A percentile compares a stretch with the other conserved stretches of the same genome.
These are phyloP conservation scores for Calonectria pauciramosa DNA, from an alignment of 2,329 filamentous ascomycete genomes.

Conservation along the genomic window DNA sequence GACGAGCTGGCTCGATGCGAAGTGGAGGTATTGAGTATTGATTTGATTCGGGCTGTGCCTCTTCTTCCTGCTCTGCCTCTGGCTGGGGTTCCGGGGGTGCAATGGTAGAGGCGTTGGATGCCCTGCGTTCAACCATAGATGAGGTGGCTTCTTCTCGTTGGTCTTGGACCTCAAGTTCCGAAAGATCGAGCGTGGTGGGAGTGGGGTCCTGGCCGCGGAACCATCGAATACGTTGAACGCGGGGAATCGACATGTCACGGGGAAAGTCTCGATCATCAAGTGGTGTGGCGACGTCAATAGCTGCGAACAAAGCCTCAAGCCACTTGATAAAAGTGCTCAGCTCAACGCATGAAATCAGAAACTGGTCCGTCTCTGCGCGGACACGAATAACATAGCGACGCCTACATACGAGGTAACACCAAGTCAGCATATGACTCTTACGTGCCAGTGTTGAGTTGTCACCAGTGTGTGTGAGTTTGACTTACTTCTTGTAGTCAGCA, in stretches of 20 bases:
- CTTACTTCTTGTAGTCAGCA: slow-evolving; percentile 78
- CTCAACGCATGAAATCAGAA: slow-evolving; percentile 76
- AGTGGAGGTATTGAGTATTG: slow-evolving; percentile 40
- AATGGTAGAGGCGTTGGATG: slow-evolving; percentile 29
- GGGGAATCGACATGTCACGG: slow-evolving; percentile 72
- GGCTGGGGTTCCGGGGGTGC: slow-evolving; percentile 38
- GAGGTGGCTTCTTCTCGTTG: slow-evolving; percentile 39
- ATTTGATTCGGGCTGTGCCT: slow-evolving; percentile 28
- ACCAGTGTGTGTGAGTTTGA: slow-evolving; percentile 29
- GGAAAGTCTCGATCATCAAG: slow-evolving; percentile 79
- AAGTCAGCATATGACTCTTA: slow-evolving; percentile 2
- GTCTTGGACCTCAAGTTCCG: slow-evolving; percentile 39
- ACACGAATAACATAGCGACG: slow-evolving; percentile 78
- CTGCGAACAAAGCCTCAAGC: slow-evolving; percentile 78
- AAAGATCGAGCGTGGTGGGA: slow-evolving; percentile 42
- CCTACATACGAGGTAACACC: slow-evolving; percentile 49
- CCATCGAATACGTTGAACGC: slow-evolving; percentile 67
- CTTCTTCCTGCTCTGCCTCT: slow-evolving; percentile 36
- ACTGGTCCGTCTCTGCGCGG: slow-evolving; percentile 80
- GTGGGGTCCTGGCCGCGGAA: slow-evolving; percentile 57
- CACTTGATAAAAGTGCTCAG: slow-evolving; percentile 77
- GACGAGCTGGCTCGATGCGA: slow-evolving; percentile 51
- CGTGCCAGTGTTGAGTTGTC: not conserved
- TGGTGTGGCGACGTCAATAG: slow-evolving; percentile 78
- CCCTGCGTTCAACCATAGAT: slow-evolving; percentile 32